Percentiles rank a stretch among this genome's conserved stretches.
These are phyloP conservation scores for Alternaria viburni DNA, from an alignment of 2,329 filamentous ascomycete genomes.

Conservation along the genomic window DNA sequence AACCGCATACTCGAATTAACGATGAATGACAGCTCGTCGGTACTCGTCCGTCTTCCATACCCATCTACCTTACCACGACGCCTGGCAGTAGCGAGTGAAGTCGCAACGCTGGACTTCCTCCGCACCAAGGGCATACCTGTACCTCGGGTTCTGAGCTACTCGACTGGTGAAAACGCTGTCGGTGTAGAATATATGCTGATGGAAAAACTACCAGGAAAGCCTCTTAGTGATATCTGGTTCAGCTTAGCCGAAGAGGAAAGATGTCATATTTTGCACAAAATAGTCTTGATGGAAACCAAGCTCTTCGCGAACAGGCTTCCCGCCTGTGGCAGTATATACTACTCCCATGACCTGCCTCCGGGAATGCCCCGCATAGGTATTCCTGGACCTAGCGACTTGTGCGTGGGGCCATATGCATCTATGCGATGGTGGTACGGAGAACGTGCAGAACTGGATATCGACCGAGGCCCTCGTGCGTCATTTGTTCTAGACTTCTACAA, in stretches of 20 bases:
- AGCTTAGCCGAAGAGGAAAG: conserved; percentile 26
- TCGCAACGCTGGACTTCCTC: conserved; percentile 46
- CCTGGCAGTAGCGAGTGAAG: conserved; percentile 47
- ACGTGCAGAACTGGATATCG: conserved; percentile 21
- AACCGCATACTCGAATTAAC: conserved; percentile 43
- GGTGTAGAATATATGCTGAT: conserved; percentile 42
- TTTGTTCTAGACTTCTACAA: too few relatives aligned
- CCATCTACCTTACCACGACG: conserved; percentile 33
- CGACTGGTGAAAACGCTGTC: conserved; percentile 24
- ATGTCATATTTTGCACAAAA: conserved; percentile 19
- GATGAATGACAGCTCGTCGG: conserved; percentile 33
- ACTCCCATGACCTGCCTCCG: conserved; percentile 13
- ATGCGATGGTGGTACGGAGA: conserved; percentile 28
- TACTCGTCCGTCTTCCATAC: conserved; percentile 46
- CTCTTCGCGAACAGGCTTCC: conserved; percentile 26
- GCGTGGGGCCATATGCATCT: conserved; percentile 27
- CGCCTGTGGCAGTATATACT: conserved; percentile 36
- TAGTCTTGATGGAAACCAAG: conserved; percentile 28
- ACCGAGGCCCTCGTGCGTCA: conserved; percentile 34
- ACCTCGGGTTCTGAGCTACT: conserved; percentile 33
- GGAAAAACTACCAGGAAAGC: conserved; percentile 33
- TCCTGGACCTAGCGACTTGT: conserved; percentile 19
- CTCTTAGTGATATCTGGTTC: conserved; percentile 30
- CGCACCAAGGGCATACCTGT: conserved; percentile 32
- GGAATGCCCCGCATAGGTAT: conserved; percentile 14